Conservation (phyloP, 192 early-diverging fungal species). For the Entomortierella beljakovae region DNA sequence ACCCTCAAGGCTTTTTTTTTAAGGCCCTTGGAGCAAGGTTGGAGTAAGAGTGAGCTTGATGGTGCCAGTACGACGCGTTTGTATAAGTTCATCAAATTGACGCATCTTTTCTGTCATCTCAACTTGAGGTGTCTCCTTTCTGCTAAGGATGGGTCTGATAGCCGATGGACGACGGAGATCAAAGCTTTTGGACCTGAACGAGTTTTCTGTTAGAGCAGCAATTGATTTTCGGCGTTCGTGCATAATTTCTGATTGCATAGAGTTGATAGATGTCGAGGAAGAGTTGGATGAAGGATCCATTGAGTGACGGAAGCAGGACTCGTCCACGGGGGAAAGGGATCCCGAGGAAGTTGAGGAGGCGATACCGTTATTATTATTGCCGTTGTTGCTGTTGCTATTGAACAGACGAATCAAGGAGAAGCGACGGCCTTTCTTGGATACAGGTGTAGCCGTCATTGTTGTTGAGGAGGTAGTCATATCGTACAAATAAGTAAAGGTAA, state of each 20-base stretch:
- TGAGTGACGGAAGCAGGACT: conserved; percentile 20
- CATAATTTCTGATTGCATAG: conserved; percentile 31
- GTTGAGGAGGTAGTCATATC: conserved; percentile 12
- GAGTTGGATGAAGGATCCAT: conserved; percentile 4
- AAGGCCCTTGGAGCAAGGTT: conserved; percentile 37
- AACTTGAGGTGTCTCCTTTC: conserved; percentile 6
- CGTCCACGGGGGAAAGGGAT: conserved; percentile 5
- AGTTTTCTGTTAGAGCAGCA: conserved; percentile 25
- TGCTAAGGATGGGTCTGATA: conserved; percentile 5
- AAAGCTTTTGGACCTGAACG: conserved; percentile 22
- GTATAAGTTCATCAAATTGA: conserved; percentile 44
- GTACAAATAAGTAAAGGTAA: not conserved
- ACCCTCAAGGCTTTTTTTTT: not conserved
- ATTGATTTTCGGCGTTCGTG: conserved; percentile 48
- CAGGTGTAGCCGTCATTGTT: not conserved
- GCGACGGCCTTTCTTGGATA: conserved; percentile 34
- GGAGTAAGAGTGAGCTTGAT: conserved; percentile 43
- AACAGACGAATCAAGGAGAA: conserved; percentile 51
- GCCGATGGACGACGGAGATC: conserved; percentile 13
- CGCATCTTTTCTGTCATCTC: conserved; percentile 52
- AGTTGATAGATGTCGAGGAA: not conserved
- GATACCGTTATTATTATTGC: not conserved
- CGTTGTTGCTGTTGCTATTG: conserved; percentile 15
- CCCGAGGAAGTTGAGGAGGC: conserved; percentile 4
- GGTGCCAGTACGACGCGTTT: conserved; percentile 27